Conservation (phyloP, 805 yeast species). For the Candida sphagnicola region DNA sequence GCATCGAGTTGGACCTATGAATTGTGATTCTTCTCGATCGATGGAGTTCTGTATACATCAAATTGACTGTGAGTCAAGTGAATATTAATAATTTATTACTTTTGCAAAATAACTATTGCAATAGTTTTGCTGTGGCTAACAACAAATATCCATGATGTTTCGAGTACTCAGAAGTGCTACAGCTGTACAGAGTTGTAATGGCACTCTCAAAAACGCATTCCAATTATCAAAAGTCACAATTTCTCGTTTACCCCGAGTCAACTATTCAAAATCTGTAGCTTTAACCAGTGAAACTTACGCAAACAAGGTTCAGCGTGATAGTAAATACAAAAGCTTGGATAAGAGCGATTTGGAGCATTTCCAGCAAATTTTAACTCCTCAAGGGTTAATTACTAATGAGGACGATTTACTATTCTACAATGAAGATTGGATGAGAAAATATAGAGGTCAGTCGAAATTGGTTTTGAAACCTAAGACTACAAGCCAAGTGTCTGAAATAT, state of each 20-base stretch:
- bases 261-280: conserved; percentile 33
- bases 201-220: not conserved
- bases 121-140: too few species aligned
- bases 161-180: not conserved
- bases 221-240: not conserved
- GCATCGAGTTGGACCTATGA: too few species aligned
- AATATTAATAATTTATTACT: too few species aligned
- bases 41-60: too few species aligned
- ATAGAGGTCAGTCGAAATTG: conserved; percentile 78
- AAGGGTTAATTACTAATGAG: conserved; percentile 47
- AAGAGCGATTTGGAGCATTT: conserved; percentile 59
- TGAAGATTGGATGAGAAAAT: conserved; percentile 94
- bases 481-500: conserved; percentile 69
- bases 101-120: too few species aligned
- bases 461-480: conserved; percentile 81
- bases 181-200: not conserved
- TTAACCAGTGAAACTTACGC: conserved; percentile 73
- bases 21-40: too few species aligned
- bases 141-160: too few species aligned
- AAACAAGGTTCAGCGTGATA: conserved; percentile 47
- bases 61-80: too few species aligned
- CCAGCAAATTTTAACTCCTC: conserved; percentile 50
- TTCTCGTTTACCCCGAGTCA: not conserved
- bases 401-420: conserved; percentile 71
- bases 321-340: conserved; percentile 48